Evolutionary conservation across 768 basidiomycete species (phyloP).

Genomic region (Mycena amicta): DNA sequence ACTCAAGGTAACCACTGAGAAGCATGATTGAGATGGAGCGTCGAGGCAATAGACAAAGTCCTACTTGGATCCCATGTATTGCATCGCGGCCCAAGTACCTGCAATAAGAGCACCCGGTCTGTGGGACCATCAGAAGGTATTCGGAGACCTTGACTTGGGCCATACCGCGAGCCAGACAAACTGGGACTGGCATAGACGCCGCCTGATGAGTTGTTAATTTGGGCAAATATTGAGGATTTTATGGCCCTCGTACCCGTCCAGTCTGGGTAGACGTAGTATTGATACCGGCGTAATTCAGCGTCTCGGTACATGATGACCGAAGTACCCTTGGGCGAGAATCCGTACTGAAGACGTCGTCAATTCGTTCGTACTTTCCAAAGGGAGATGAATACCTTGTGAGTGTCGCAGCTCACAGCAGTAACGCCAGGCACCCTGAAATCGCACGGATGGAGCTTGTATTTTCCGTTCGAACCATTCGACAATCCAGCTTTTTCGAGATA

Average conservation of each 20-base stretch:
- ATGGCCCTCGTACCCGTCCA: too few species aligned
- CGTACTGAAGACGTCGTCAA: slow-evolving; percentile 57
- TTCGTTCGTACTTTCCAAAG: slow-evolving; percentile 9
- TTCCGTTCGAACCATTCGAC: slow-evolving; percentile 56
- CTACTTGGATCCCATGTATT: slow-evolving; percentile 87
- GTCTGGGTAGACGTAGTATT: slow-evolving; percentile 82
- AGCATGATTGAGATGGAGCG: too few species aligned
- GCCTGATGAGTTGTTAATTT: too few species aligned
- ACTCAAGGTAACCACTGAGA: slow-evolving; percentile 86
- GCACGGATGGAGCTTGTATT: slow-evolving; percentile 67
- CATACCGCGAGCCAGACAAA: slow-evolving; percentile 86
- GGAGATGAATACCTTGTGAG: slow-evolving; percentile 69
- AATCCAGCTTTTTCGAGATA: slow-evolving; percentile 84
- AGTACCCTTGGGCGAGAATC: slow-evolving; percentile 93
- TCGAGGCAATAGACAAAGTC: too few species aligned
- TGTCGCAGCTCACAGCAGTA: slow-evolving; percentile 94
- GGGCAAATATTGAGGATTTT: too few species aligned
- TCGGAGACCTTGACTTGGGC: background rate
- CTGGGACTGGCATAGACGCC: slow-evolving; percentile 91
- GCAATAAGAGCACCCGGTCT: slow-evolving; percentile 93
- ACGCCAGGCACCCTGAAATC: slow-evolving; percentile 93
- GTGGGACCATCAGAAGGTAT: slow-evolving; percentile 7
- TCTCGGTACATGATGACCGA: slow-evolving; percentile 95
- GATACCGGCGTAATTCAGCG: slow-evolving; percentile 71
- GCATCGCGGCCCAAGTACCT: slow-evolving; percentile 96